Base-by-base conservation (phyloP, 805 yeast species). In the Ogataea pignaliae region DNA sequence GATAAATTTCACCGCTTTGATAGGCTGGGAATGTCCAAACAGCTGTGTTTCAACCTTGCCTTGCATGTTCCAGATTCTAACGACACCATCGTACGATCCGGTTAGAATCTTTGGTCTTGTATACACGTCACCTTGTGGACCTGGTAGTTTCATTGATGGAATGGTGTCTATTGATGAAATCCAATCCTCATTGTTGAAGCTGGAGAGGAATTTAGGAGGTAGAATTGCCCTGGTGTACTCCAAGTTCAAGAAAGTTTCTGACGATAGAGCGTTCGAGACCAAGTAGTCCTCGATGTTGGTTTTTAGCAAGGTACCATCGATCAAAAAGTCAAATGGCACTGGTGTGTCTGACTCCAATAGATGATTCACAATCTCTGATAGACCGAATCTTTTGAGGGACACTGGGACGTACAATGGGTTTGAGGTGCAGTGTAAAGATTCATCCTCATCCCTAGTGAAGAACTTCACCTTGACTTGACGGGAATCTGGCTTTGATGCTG, bases 121-220 rank as follows among this genome's bases (percentile, higher is more conserved):
- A 36, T 39, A 50, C 35, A 47, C 46, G 38, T 53, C 57, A 3
- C 59, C 61, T 11, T 51, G 42, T 1, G 60, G 57, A 16, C 63
- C 64, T 4, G 62, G 47, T 16, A 54, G 45, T 16, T 50, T 50
- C 64, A 55, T 65, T 10, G 64, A 70, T 47, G 54, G 58, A 44
- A 63, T 50, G 5, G 83, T 63, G 58, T 79, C 79, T 21, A 85
- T 73, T 1, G 95, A 76, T 17, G 96, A 87, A 18, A 93, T 79
- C 99, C 99, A 93, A 66, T 93, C 99, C 50, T 91, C 96, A 59
- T 91, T 89, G 59, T 81, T 79, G 66, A 84, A 93, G 37, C 95
- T 83, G 3, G 95, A 88, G 51, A 89, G 70, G 59, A 79, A 90
- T 21, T 91, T 81, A n/a, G 99, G 99, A 15, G 99, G 99, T 41